Conservation (phyloP, 2,329 filamentous ascomycete genomes). For the Microthyrium microscopicum region DNA sequence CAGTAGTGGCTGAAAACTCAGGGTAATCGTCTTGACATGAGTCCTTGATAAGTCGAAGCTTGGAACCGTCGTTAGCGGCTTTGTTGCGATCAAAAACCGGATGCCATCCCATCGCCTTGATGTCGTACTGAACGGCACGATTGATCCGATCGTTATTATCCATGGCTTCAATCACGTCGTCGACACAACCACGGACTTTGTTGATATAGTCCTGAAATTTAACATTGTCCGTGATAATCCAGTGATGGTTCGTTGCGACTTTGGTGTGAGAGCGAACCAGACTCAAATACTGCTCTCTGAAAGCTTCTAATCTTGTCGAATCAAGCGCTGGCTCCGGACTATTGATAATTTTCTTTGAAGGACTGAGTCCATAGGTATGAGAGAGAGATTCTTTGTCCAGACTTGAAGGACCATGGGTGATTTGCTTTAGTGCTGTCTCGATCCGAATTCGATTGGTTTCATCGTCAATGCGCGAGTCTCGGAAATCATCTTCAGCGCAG, state of each 20-base stretch:
- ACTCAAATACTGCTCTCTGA: constrained; percentile 27
- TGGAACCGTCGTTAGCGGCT: constrained; percentile 21
- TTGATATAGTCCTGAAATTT: constrained; percentile 26
- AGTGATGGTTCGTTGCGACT: constrained; percentile 20
- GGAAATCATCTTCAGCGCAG: constrained; percentile 26
- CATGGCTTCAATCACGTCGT: constrained; percentile 26
- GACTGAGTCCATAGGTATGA: constrained; percentile 28
- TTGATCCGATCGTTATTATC: constrained; percentile 28
- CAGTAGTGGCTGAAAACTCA: constrained; percentile 25
- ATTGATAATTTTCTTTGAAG: constrained; percentile 22
- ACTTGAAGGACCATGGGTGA: constrained; percentile 26
- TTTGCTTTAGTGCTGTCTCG: constrained; percentile 24
- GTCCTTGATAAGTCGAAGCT: constrained; percentile 27
- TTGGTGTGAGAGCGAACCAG: too few relatives aligned
- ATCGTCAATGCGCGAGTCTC: constrained; percentile 27
- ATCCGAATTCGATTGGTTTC: constrained; percentile 20
- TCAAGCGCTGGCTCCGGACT: constrained; percentile 26
- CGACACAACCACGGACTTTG: constrained; percentile 25
- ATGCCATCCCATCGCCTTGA: constrained; percentile 32
- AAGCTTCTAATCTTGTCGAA: constrained; percentile 26
- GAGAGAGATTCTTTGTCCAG: constrained; percentile 26
- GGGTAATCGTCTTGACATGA: constrained; percentile 26
- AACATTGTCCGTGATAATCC: constrained; percentile 24
- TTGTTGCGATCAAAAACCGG: constrained; percentile 17
- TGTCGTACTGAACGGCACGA: constrained; percentile 26